Evolutionary conservation across 2,329 filamentous ascomycete genomes (phyloP), one percentile per base, ranked within the genome.

Genomic region (Sporothrix inflata): DNA sequence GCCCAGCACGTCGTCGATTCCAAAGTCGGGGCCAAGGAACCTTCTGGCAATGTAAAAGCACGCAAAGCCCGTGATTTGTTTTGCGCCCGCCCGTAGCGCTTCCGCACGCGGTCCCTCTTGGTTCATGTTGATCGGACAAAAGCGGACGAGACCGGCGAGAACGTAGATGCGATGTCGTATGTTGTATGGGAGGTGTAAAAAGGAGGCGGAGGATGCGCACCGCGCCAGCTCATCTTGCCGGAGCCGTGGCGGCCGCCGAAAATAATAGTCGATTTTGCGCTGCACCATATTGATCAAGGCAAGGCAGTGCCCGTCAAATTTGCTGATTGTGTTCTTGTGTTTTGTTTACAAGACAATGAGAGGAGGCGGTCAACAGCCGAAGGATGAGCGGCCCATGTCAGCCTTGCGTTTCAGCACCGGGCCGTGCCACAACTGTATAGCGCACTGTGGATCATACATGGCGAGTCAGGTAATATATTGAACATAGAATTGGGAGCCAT

Each of bases 51-150:
- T 24, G 19, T 60, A 70, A 7, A 70, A 38, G 21, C 68, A 70
- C 40, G 24, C 3, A 24, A 14, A 34, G 8, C 53, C 68, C 11
- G 40, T 60, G 38, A 47, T n/a, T 14, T 16, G 2, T 19, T 69
- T 40, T 11, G 38, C 4, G 7, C 53, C 68, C 4, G 68, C 30
- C 24, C 40, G 68, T 24, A 70, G 24, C 2, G 38, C 51, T n/a
- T 61, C 51, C 11, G 40, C 53, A 21, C 68, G 51, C 4, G 24
- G 51, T 21, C 68, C 68, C 16, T 70, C 53, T n/a, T 60, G 68
- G 53, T 61, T 70, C n/a, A 70, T 27, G 34, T 60, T 70, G 68
- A 70, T 70, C 7, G 68, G 68, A 8, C 68, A 61, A 12, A 70
- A 57, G 24, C 68, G 68, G 21, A 70, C 40, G 4, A 70, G 34